Base-by-base conservation (phyloP, 441 rosid genomes). In the Populus trichocarpa region DNA sequence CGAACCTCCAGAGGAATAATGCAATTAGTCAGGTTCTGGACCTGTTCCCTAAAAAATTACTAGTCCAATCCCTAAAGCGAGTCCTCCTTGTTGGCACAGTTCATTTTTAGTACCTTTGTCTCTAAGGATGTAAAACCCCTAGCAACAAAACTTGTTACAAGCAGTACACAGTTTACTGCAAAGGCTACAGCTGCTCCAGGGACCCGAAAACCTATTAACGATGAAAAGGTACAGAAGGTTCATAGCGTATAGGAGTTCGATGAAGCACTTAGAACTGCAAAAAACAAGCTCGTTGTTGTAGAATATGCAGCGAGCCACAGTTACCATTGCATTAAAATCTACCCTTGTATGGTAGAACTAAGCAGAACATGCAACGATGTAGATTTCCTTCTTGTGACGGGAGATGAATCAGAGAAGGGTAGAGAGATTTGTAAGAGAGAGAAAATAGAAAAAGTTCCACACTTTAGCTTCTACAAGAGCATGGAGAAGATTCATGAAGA, bases 401-500 rank as follows among this genome's bases (percentile, higher is more conserved):
- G 93, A 16, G 98, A 94, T 61, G 97, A 94, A 71, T 94, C 97
- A 23, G 97, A 95, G 30, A 84, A 87, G 71, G 91, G 94, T 0
- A 83, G 82, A 72, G 90, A 86, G 28, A 93, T 94, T 13, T 94
- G 96, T 85, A 42, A 80, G 59, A 83, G 98, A 75, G 97, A 95
- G 85, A 90, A 90, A 25, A 86, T 95, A 33, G 85, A 88, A 4
- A 84, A 90, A 70, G 96, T 91, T 59, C 97, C 97, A 2, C 97
- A 92, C 85, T 95, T 93, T 74, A 92, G 88, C 83, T 95, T 95
- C 86, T 93, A 92, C 87, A 92, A 95, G 78, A 83, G 85, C 86
- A 89, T 86, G 93, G 97, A 93, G 76, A 91, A 90, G 79, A 88
- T 93, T 46, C 99, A 95, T 79, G 99, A 95, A 74, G 99, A 95